phyloP scores from a whole-genome alignment of 2,329 filamentous ascomycete genomes.

The Trichoderma aggressivum region DNA sequence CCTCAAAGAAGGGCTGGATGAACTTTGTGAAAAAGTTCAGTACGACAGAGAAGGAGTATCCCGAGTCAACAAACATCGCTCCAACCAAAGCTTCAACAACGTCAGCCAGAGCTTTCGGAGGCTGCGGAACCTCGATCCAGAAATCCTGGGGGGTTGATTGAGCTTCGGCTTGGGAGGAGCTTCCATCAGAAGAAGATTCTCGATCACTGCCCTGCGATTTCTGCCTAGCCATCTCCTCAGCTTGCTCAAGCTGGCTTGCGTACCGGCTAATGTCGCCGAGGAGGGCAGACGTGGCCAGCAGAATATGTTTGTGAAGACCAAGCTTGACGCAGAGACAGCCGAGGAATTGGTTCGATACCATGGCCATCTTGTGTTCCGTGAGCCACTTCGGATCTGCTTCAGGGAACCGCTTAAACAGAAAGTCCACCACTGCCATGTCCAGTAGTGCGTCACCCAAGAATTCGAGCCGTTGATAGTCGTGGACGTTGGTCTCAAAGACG shows the following conservation, averaged over 20 bases:
- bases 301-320: constrained; percentile 71
- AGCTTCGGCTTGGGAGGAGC: neutral
- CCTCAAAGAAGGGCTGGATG: constrained; percentile 73
- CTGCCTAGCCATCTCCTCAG: constrained; percentile 33
- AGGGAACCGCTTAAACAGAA: constrained; percentile 74
- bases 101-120: constrained; percentile 77
- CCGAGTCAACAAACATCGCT: constrained; percentile 85
- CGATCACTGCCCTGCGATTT: constrained; percentile 24
- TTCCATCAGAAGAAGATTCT: neutral
- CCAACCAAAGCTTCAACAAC: constrained; percentile 86
- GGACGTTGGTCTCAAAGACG: constrained; percentile 70
- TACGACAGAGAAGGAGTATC: constrained; percentile 72
- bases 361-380: constrained; percentile 98
- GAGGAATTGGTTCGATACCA: constrained; percentile 95
- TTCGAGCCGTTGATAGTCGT: constrained; percentile 85
- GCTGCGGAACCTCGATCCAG: constrained; percentile 61
- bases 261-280: constrained; percentile 50
- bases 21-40: constrained; percentile 73
- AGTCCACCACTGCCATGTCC: constrained; percentile 80
- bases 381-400: constrained; percentile 90
- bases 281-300: constrained; percentile 44
- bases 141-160: constrained; percentile 47
- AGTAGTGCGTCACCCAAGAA: constrained; percentile 88
- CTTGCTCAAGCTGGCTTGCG: constrained; percentile 56
- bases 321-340: constrained; percentile 76